Percentiles rank a stretch among this genome's conserved stretches.
phyloP scores from a whole-genome alignment of 768 basidiomycete species.

The Boletus tylopilopsis region DNA sequence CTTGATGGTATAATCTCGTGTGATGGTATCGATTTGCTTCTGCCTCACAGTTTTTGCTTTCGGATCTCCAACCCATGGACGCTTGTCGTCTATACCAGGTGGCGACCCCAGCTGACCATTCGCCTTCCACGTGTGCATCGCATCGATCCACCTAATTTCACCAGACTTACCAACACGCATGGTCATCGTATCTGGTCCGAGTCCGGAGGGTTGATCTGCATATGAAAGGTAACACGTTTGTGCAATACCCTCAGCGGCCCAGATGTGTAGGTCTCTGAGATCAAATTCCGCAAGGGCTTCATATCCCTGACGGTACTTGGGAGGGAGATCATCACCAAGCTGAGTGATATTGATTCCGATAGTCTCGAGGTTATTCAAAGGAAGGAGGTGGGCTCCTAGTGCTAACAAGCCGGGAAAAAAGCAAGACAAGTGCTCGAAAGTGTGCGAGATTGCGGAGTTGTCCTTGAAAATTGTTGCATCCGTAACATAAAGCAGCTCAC shows the following conservation, averaged over 20 bases:
- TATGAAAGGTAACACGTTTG: constrained; percentile 70
- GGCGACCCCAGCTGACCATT: constrained; percentile 44
- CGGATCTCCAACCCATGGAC: constrained; percentile 26
- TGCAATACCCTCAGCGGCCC: constrained; percentile 74
- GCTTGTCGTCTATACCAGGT: constrained; percentile 48
- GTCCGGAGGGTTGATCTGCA: constrained; percentile 63
- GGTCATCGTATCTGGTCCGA: constrained; percentile 59
- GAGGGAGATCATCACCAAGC: constrained; percentile 29
- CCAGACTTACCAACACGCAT: constrained; percentile 27
- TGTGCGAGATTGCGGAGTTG: constrained; percentile 39
- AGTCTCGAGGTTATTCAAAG: constrained; percentile 47
- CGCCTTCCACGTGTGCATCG: constrained; percentile 46
- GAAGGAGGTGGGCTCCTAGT: constrained; percentile 61
- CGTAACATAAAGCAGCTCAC: constrained; percentile 67
- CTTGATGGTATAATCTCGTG: constrained; percentile 52
- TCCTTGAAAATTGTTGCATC: constrained; percentile 37
- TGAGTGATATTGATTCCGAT: constrained; percentile 44
- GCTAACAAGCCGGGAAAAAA: constrained; percentile 76
- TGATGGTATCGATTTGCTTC: constrained; percentile 20
- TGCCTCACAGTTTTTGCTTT: constrained; percentile 14
- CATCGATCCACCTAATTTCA: constrained; percentile 26
- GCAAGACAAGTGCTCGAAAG: constrained; percentile 72
- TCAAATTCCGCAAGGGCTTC: constrained; percentile 43
- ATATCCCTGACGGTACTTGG: constrained; percentile 27
- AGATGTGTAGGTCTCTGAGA: constrained; percentile 63